Base-by-base conservation (phyloP, 2,329 filamentous ascomycete species). In the Diplodia intermedia region DNA sequence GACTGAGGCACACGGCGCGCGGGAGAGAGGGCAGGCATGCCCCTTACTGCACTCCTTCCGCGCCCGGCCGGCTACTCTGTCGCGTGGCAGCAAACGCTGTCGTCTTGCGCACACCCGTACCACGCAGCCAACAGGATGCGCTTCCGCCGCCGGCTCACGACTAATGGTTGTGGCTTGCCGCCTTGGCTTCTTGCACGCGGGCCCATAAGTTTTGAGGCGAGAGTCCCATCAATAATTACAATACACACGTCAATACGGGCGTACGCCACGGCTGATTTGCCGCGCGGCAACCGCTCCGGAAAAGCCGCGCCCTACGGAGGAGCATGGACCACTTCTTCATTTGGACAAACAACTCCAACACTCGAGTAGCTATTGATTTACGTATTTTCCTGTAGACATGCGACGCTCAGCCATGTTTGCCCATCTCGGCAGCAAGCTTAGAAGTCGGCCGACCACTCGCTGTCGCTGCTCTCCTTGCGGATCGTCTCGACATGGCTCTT, bases 361-460 rank as follows among this genome's bases (percentile, higher is more conserved):
- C 3, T 26, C 4, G 26, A 26, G 3, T 26, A 26, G 26, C 26
- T 26, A 26, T 26, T 26, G 26, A 0, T 26, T 4, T 26, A 26
- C 26, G 26, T 26, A 8, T 36, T 36, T 36, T 36, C 9, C 33
- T 36, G 2, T 36, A 36, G 33, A 8, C 33, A 36, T 8, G 33
- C 33, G 8, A 36, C 33, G 8, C 33, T 36, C 2, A 8, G 4
- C 33, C 9, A 11, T 36, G 8, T 2, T 11, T 11, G 33, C 5
- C 33, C 26, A 36, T 36, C 9, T 26, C 26, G 4, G 9, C 36
- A 11, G 9, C 36, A 11, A 38, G 36, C 40, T 54, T 54, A 65
- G 8, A 65, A 53, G 20, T 65, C 61, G 1, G 33, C 33, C n/a
- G 61, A 53, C 61, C 61, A 65, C n/a, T 65, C 61, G 49, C 61